Conservation (phyloP, 2,329 filamentous ascomycete species). For the Exserohilum rostratum region DNA sequence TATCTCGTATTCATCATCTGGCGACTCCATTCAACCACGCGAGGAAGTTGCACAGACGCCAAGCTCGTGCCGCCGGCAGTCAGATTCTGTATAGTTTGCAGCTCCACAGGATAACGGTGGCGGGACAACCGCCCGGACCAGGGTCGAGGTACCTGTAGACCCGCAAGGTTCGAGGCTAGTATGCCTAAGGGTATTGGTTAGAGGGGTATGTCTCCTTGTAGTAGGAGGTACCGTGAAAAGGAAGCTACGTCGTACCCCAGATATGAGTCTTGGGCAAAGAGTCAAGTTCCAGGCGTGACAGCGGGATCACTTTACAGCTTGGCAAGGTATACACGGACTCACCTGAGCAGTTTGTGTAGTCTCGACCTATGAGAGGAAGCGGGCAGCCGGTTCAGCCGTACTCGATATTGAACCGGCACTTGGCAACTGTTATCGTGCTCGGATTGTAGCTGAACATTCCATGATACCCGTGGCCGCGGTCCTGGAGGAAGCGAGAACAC, state of each 20-base stretch:
- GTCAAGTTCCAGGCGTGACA: slow-evolving; percentile 16
- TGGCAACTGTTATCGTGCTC: slow-evolving; percentile 37
- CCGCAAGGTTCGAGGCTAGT: slow-evolving; percentile 25
- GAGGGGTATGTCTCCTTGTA: slow-evolving; percentile 15
- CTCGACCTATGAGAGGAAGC: slow-evolving; percentile 36
- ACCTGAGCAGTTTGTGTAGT: slow-evolving; percentile 27
- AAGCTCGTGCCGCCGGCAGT: not conserved
- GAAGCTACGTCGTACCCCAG: slow-evolving; percentile 21
- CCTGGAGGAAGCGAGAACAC: slow-evolving; percentile 14
- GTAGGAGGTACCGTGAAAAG: slow-evolving; percentile 13
- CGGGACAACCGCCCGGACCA: slow-evolving; percentile 14
- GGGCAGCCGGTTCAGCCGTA: slow-evolving; percentile 44
- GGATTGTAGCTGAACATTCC: slow-evolving; percentile 21
- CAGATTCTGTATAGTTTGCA: slow-evolving; percentile 14
- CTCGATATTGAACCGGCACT: slow-evolving; percentile 41
- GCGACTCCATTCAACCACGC: slow-evolving; percentile 5
- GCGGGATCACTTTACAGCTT: slow-evolving; percentile 7
- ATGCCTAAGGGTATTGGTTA: slow-evolving; percentile 13
- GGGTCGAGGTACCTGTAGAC: slow-evolving; percentile 16
- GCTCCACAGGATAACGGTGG: slow-evolving; percentile 16
- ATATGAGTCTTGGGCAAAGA: slow-evolving; percentile 21
- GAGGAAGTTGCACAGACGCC: not conserved
- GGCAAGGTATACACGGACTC: slow-evolving; percentile 37
- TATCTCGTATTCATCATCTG: slow-evolving; percentile 12
- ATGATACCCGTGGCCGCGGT: slow-evolving; percentile 21